phyloP scores from a whole-genome alignment of 2,329 filamentous ascomycete species.

The Scleromitrula shiraiana region DNA sequence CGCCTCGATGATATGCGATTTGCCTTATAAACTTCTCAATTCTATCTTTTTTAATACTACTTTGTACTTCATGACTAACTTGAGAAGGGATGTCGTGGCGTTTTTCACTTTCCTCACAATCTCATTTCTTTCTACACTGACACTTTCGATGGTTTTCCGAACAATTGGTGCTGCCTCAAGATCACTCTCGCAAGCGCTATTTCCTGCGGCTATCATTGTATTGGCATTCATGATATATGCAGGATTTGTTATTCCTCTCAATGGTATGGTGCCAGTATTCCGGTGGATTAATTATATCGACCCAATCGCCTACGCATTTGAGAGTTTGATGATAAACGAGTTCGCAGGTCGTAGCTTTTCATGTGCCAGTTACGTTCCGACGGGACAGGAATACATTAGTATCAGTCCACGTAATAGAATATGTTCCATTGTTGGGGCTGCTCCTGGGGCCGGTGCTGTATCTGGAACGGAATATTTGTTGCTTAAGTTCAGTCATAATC shows the following conservation, averaged over 20 bases:
- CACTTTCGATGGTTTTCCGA: conserved; percentile 80
- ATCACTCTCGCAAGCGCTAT: conserved; percentile 57
- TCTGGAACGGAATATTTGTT: conserved; percentile 43
- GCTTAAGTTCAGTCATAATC: conserved; percentile 47
- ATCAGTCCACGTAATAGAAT: conserved; percentile 28
- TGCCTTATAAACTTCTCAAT: conserved; percentile 66
- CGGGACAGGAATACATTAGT: conserved; percentile 11
- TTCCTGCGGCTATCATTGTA: conserved; percentile 46
- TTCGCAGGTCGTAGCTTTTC: conserved; percentile 38
- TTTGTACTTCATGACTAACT: conserved; percentile 80
- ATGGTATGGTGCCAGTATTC: conserved; percentile 68
- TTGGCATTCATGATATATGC: conserved; percentile 26
- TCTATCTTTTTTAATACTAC: conserved; percentile 66
- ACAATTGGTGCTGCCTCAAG: conserved; percentile 68
- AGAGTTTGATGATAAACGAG: conserved; percentile 76
- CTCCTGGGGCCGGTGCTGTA: conserved; percentile 43
- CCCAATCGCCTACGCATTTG: conserved; percentile 66
- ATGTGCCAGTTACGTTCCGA: conserved; percentile 21
- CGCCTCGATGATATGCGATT: conserved; percentile 75
- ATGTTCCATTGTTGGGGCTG: conserved; percentile 52
- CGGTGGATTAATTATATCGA: conserved; percentile 66
- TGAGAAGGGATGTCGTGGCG: conserved; percentile 62
- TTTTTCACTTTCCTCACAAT: conserved; percentile 70
- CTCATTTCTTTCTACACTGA: conserved; percentile 27
- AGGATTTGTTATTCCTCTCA: conserved; percentile 36